These are phyloP conservation scores for Candida verbasci DNA, from an alignment of 805 yeast species.

Conservation along the genomic window DNA sequence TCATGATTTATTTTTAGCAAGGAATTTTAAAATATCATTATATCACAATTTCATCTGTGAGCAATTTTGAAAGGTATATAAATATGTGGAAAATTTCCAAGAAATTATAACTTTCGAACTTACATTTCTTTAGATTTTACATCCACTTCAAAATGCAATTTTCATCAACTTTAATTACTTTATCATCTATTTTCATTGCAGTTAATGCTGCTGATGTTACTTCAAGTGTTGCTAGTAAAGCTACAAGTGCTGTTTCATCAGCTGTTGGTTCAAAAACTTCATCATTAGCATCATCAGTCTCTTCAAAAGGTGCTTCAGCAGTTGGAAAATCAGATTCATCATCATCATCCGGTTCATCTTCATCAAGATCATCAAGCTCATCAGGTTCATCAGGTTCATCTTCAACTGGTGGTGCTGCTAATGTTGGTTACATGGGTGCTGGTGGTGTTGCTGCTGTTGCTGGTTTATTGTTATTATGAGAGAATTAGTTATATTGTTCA, in stretches of 20 bases:
- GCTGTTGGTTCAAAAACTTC: slow-evolving; percentile 10
- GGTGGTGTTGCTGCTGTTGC: slow-evolving; percentile 22
- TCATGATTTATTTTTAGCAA: too few species aligned
- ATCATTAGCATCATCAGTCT: slow-evolving; percentile 5
- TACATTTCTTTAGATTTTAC: too few species aligned
- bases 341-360: slow-evolving; percentile 6
- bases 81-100: too few species aligned
- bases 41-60: too few species aligned
- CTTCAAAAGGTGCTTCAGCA: slow-evolving; percentile 6
- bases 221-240: slow-evolving; percentile 6
- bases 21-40: too few species aligned
- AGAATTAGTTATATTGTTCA: too few species aligned
- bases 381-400: slow-evolving; percentile 12
- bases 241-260: slow-evolving; percentile 5
- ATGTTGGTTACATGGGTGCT: slow-evolving; percentile 12
- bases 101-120: not conserved
- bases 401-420: slow-evolving; percentile 8
- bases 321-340: slow-evolving; percentile 6
- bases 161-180: slow-evolving; percentile 6
- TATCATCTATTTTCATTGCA: slow-evolving; percentile 8
- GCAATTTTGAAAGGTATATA: too few species aligned
- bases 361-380: slow-evolving; percentile 10
- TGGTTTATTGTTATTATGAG: slow-evolving; percentile 22
- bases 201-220: slow-evolving; percentile 6
- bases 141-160: slow-evolving; percentile 6